These are phyloP conservation scores for Phytophthora citricola DNA, from an alignment of 352 stramenopile genomes.

Conservation along the genomic window DNA sequence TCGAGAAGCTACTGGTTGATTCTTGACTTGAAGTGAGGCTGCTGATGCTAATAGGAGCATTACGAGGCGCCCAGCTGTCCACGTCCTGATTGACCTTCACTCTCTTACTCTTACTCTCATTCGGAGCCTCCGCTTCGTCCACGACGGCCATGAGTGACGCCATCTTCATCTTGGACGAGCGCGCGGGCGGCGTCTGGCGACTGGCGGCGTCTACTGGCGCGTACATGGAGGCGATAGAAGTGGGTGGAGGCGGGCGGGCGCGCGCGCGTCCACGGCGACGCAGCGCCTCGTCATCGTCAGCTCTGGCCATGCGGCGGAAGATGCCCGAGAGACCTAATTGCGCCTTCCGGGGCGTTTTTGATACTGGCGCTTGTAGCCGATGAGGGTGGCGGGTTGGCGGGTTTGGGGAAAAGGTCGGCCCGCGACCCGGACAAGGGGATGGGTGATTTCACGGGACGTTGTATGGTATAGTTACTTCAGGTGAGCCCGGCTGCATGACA, in stretches of 20 bases:
- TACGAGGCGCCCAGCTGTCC: slow-evolving; percentile 13
- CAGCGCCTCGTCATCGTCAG: slow-evolving; percentile 46
- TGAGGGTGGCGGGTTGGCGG: slow-evolving; percentile 25
- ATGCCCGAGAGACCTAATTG: background rate
- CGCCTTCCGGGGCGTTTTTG: slow-evolving; percentile 34
- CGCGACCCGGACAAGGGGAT: slow-evolving; percentile 8
- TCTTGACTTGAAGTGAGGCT: slow-evolving; percentile 20
- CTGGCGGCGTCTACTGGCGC: slow-evolving; percentile 15
- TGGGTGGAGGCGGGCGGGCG: slow-evolving; percentile 25
- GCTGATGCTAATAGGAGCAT: slow-evolving; percentile 30
- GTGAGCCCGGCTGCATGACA: slow-evolving; percentile 4
- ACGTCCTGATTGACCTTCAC: slow-evolving; percentile 47
- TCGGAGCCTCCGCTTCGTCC: slow-evolving; percentile 19
- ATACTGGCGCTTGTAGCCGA: slow-evolving; percentile 36
- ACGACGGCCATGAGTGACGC: slow-evolving; percentile 51
- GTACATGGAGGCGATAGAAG: slow-evolving; percentile 32
- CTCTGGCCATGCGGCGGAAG: slow-evolving; percentile 35
- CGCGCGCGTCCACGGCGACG: slow-evolving; percentile 42
- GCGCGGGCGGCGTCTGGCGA: slow-evolving; percentile 10
- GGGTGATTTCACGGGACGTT: slow-evolving; percentile 2
- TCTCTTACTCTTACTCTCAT: slow-evolving; percentile 54
- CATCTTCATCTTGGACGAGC: slow-evolving; percentile 55
- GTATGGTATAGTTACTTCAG: slow-evolving; percentile 9
- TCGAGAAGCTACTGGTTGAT: slow-evolving; percentile 13
- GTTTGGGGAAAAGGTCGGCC: slow-evolving; percentile 4